These are phyloP conservation scores for Fusarium abutilonis DNA, from an alignment of 2,329 filamentous ascomycete genomes.

Conservation along the genomic window DNA sequence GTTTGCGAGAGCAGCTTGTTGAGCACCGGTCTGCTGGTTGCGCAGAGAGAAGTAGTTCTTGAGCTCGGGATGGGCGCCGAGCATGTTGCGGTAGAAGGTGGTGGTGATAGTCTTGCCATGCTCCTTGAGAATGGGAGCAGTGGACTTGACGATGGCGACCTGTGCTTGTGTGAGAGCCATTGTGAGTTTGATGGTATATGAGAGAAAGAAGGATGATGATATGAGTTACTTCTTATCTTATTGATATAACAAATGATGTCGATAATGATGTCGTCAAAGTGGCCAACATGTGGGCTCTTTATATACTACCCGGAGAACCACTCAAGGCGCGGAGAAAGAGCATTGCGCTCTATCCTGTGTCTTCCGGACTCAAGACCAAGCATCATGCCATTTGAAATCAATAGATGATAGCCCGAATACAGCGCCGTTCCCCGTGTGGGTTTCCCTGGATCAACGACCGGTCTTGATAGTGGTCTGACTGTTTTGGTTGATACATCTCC, in stretches of 20 bases:
- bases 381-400: slow-evolving; percentile 30
- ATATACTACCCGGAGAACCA: slow-evolving; percentile 38
- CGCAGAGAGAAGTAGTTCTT: slow-evolving; percentile 76
- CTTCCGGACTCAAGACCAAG: neutral
- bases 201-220: neutral
- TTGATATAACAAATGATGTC: slow-evolving; percentile 18
- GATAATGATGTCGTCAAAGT: slow-evolving; percentile 11
- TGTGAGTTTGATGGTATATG: slow-evolving; percentile 6
- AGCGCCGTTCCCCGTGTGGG: slow-evolving; percentile 21
- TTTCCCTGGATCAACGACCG: slow-evolving; percentile 35
- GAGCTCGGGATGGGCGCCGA: slow-evolving; percentile 70
- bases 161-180: slow-evolving; percentile 70
- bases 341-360: slow-evolving; percentile 28
- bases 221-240: neutral
- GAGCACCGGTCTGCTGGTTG: slow-evolving; percentile 73
- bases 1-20: slow-evolving; percentile 74
- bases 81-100: slow-evolving; percentile 76
- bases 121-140: slow-evolving; percentile 74
- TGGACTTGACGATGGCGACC: slow-evolving; percentile 78
- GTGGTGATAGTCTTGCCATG: slow-evolving; percentile 76
- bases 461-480: slow-evolving; percentile 39
- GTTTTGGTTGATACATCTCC: slow-evolving; percentile 40
- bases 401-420: slow-evolving; percentile 12
- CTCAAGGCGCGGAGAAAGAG: slow-evolving; percentile 36
- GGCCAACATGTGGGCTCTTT: slow-evolving; percentile 15